Percentiles rank a stretch among this genome's conserved stretches.
phyloP scores from a whole-genome alignment of 208 protist genomes.

The Leishmania turanica region DNA sequence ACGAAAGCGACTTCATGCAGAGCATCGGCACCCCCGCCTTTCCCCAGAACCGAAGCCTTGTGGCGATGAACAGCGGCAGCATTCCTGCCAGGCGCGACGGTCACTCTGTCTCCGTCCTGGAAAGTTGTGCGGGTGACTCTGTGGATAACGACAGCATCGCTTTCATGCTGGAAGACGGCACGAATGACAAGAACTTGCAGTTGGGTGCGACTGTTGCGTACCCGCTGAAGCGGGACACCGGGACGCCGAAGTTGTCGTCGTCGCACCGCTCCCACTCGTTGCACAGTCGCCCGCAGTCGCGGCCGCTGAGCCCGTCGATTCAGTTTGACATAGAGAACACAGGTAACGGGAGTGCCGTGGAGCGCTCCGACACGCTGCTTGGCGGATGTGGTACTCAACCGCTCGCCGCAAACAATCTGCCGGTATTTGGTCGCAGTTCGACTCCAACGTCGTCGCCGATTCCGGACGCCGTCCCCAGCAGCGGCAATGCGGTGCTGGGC shows the following conservation, averaged over 20 bases:
- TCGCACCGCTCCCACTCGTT: slow-evolving; percentile 12
- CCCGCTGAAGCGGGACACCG: neutral
- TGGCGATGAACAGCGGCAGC: neutral
- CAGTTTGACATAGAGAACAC: slow-evolving; percentile 19
- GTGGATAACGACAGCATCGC: slow-evolving; percentile 50
- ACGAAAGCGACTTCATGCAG: neutral
- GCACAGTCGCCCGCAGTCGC: slow-evolving; percentile 2
- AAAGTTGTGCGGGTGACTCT: slow-evolving; percentile 10
- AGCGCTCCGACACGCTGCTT: neutral
- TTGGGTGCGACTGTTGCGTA: neutral
- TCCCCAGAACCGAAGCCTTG: neutral
- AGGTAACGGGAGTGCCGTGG: neutral
- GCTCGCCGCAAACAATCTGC: neutral
- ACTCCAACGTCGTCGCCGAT: slow-evolving; percentile 5
- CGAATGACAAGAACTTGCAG: neutral
- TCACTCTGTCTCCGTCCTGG: neutral
- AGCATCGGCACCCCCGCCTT: neutral
- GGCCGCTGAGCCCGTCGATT: slow-evolving; percentile 19
- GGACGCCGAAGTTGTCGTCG: slow-evolving; percentile 1
- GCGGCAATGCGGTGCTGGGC: neutral
- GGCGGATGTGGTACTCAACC: neutral
- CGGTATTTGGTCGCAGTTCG: neutral
- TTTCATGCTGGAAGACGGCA: slow-evolving; percentile 42
- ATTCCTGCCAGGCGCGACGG: neutral
- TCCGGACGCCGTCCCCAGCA: neutral